Evolutionary conservation across 2,329 filamentous ascomycete species (phyloP).

Genomic region (Venturia asperata): DNA sequence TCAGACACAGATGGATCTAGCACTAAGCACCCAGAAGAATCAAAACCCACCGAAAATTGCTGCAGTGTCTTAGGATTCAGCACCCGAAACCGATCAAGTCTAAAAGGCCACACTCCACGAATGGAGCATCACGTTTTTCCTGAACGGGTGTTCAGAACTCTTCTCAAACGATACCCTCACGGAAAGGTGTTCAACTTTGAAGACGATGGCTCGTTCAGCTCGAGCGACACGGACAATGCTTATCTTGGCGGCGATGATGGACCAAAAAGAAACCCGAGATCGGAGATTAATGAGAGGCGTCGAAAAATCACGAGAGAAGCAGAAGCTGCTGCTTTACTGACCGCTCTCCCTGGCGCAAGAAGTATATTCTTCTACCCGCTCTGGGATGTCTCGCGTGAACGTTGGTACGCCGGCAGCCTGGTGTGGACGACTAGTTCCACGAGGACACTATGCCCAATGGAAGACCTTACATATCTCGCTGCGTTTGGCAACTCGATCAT

Average conservation of each 20-base stretch:
- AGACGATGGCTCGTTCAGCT: slow-evolving; percentile 22
- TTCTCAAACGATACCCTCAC: slow-evolving; percentile 24
- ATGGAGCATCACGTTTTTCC: slow-evolving; percentile 17
- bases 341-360: slow-evolving; percentile 10
- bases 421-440: slow-evolving; percentile 29
- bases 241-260: slow-evolving; percentile 7
- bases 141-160: slow-evolving; percentile 19
- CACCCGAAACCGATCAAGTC: slow-evolving; percentile 18
- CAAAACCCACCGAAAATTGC: neutral
- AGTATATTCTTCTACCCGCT: slow-evolving; percentile 15
- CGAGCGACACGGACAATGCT: slow-evolving; percentile 18
- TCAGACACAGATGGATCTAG: neutral
- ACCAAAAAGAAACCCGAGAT: neutral
- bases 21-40: neutral
- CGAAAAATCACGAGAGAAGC: slow-evolving; percentile 6
- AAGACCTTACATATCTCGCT: slow-evolving; percentile 46
- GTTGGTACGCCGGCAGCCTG: slow-evolving; percentile 23
- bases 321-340: slow-evolving; percentile 11
- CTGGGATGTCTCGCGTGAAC: slow-evolving; percentile 9
- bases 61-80: slow-evolving; percentile 21
- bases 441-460: slow-evolving; percentile 39
- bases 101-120: slow-evolving; percentile 3
- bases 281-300: slow-evolving; percentile 2
- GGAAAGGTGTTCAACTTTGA: slow-evolving; percentile 26
- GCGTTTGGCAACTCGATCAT: slow-evolving; percentile 52